These are phyloP conservation scores for Leishmania major DNA, from an alignment of 208 protist species.

Conservation along the genomic window DNA sequence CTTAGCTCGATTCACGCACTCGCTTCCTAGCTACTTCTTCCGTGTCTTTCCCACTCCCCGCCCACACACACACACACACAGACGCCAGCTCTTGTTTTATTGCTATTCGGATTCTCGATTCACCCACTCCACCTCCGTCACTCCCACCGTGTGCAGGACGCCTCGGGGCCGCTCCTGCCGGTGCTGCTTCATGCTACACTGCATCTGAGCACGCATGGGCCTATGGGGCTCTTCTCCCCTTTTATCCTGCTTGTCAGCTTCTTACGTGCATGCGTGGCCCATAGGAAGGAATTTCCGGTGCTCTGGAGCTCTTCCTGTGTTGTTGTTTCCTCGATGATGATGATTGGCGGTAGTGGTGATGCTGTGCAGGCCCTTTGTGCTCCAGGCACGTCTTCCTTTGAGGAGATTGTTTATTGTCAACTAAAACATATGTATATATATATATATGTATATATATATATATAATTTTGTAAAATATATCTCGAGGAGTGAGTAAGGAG, in stretches of 20 bases:
- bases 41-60: background rate
- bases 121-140: background rate
- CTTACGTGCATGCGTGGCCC: background rate
- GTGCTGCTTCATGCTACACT: background rate
- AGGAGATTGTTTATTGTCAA: background rate
- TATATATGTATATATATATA: slow-evolving; percentile 1
- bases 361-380: background rate
- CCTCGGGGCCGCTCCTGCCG: background rate
- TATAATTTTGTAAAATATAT: background rate
- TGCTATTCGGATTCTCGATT: background rate
- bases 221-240: background rate
- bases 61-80: background rate
- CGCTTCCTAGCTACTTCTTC: background rate
- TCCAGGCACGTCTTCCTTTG: background rate
- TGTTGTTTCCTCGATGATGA: background rate
- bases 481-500: background rate
- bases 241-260: background rate
- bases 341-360: too few relatives aligned
- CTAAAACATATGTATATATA: background rate
- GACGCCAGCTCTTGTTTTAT: background rate
- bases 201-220: background rate
- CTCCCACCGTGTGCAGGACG: background rate
- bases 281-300: background rate
- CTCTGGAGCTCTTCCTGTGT: background rate
- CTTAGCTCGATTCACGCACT: too few relatives aligned